Conservation (phyloP, 345 rosid genomes). For the Sonneratia caseolaris region DNA sequence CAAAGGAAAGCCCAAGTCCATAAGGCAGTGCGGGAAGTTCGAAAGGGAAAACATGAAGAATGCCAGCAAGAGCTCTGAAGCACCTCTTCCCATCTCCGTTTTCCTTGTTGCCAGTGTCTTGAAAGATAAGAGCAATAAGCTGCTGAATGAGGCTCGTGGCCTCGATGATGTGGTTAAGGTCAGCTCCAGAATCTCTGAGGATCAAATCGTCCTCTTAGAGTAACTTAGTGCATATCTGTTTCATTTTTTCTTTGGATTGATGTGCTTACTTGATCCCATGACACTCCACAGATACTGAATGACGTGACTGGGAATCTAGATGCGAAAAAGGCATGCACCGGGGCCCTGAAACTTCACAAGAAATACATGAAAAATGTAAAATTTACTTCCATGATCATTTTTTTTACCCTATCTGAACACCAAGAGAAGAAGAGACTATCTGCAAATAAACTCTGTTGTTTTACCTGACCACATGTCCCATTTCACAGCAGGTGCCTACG, state of each 20-base stretch:
- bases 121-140: slow-evolving; percentile 84
- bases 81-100: slow-evolving; percentile 77
- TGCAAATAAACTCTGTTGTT: background rate
- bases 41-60: slow-evolving; percentile 79
- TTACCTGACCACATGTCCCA: background rate
- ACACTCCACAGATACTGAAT: slow-evolving; percentile 53
- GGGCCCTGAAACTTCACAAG: slow-evolving; percentile 95
- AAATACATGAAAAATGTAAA: slow-evolving; percentile 61
- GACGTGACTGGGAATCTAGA: slow-evolving; percentile 86
- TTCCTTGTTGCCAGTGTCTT: slow-evolving; percentile 94
- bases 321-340: slow-evolving; percentile 83
- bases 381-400: background rate
- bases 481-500: background rate
- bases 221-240: background rate
- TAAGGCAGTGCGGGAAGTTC: slow-evolving; percentile 65
- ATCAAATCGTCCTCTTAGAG: background rate
- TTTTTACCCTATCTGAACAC: background rate
- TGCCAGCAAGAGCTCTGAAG: slow-evolving; percentile 37
- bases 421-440: background rate
- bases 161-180: slow-evolving; percentile 93
- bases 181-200: background rate
- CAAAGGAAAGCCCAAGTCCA: slow-evolving; percentile 49
- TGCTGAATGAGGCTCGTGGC: slow-evolving; percentile 74
- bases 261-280: background rate
- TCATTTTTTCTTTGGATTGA: background rate